Evolutionary conservation across 129 eudicot genomes (phyloP).

Genomic region (Helianthus tuberosus): DNA sequence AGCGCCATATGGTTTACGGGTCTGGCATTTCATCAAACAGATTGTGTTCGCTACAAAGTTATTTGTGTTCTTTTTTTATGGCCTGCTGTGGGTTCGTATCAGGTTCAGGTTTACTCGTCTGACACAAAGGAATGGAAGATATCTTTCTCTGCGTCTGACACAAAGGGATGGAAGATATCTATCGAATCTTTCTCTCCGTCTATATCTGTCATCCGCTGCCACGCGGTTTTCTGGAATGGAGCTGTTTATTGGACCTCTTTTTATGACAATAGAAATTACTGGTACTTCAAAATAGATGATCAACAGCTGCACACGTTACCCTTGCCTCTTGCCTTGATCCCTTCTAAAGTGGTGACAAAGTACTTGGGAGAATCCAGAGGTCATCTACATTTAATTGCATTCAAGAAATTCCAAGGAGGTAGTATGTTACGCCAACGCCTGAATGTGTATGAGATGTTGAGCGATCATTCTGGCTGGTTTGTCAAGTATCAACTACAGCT

Average conservation of each 20-base stretch:
- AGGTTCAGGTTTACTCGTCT: not conserved
- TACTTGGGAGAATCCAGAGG: slow-evolving; percentile 9
- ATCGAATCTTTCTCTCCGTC: not conserved
- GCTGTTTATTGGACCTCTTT: not conserved
- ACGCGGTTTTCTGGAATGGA: not conserved
- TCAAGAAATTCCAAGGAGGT: not conserved
- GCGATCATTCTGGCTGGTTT: not conserved
- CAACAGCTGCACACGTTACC: not conserved
- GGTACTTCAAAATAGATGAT: not conserved
- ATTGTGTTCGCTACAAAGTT: slow-evolving; percentile 5
- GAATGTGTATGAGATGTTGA: slow-evolving; percentile 9
- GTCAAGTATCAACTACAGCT: not conserved
- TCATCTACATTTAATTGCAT: not conserved
- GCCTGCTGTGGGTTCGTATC: not conserved
- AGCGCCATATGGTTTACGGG: not conserved
- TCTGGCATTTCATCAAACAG: not conserved
- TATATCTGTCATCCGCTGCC: not conserved
- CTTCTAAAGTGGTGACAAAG: no score
- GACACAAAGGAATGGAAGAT: not conserved
- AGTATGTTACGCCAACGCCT: not conserved
- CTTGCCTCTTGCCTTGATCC: not conserved
- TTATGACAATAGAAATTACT: not conserved
- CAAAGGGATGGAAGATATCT: not conserved
- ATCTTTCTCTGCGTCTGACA: not conserved
- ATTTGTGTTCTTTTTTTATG: not conserved